These are phyloP conservation scores for Pulveroboletus ravenelii DNA, from an alignment of 768 basidiomycete species.

Conservation along the genomic window DNA sequence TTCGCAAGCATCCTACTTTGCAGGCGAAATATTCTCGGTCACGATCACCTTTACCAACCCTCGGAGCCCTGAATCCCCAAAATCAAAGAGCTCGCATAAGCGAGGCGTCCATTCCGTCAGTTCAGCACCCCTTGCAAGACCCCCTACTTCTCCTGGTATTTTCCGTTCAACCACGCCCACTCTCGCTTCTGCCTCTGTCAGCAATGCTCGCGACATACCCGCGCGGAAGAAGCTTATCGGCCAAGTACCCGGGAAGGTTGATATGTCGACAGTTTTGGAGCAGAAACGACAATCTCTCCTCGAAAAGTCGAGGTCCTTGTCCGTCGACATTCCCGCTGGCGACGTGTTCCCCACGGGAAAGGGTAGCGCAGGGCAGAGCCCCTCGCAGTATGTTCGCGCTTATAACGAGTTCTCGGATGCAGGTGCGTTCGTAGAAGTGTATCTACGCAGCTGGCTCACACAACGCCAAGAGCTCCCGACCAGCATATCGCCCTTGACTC, in stretches of 20 bases:
- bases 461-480: background rate
- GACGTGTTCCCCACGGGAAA: conserved; percentile 36
- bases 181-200: conserved; percentile 16
- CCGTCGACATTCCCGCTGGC: conserved; percentile 54
- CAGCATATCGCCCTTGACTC: conserved; percentile 34
- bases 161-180: conserved; percentile 36
- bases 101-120: conserved; percentile 78
- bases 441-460: conserved; percentile 4
- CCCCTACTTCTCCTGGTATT: conserved; percentile 77
- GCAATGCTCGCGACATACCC: conserved; percentile 30
- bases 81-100: conserved; percentile 45
- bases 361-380: conserved; percentile 1
- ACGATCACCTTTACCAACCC: conserved; percentile 86
- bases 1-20: conserved; percentile 85
- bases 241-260: conserved; percentile 31
- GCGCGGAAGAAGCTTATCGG: conserved; percentile 57
- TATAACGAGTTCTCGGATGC: conserved; percentile 27
- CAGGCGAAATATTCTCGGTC: conserved; percentile 83
- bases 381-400: conserved; percentile 28
- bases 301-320: conserved; percentile 53
- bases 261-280: conserved; percentile 47
- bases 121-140: conserved; percentile 74
- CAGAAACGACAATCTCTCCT: conserved; percentile 50
- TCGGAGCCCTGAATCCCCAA: conserved; percentile 44
- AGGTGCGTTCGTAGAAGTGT: conserved; percentile 9